phyloP scores from a whole-genome alignment of 805 yeast genomes.

The Isabelozyma rhagii region DNA sequence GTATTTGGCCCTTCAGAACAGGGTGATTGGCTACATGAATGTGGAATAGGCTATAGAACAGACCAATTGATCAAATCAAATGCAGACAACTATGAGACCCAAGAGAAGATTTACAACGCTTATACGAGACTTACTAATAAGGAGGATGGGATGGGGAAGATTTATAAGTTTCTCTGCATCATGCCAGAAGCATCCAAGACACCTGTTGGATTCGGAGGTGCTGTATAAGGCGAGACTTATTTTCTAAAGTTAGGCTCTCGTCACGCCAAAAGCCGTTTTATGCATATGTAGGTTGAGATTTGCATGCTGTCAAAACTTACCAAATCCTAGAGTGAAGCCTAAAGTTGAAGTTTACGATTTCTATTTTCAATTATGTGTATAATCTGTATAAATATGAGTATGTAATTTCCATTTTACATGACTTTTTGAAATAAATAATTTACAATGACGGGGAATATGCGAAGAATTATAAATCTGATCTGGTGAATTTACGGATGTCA shows the following conservation, averaged over 20 bases:
- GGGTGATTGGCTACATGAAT: slow-evolving; percentile 71
- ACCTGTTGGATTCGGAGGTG: slow-evolving; percentile 56
- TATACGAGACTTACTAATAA: slow-evolving; percentile 64
- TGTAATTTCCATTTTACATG: background rate
- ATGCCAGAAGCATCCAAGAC: slow-evolving; percentile 41
- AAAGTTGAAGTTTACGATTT: background rate
- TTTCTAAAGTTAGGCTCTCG: no score
- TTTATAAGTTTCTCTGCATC: slow-evolving; percentile 69
- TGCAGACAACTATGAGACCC: slow-evolving; percentile 38
- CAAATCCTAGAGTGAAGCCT: no score
- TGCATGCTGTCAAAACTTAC: background rate
- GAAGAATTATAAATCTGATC: slow-evolving; percentile 56
- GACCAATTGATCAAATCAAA: slow-evolving; percentile 51
- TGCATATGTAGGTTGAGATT: background rate
- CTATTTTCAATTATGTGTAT: background rate
- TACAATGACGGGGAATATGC: background rate
- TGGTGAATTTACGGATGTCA: slow-evolving; percentile 67
- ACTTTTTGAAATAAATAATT: no score
- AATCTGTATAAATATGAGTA: background rate
- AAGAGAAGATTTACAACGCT: slow-evolving; percentile 51
- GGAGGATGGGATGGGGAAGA: slow-evolving; percentile 68
- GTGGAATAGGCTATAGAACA: slow-evolving; percentile 74
- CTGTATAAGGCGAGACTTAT: background rate
- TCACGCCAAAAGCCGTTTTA: background rate
- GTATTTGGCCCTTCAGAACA: slow-evolving; percentile 65